These are phyloP conservation scores for Pichia inconspicua DNA, from an alignment of 1,139 yeast genomes.

Conservation along the genomic window DNA sequence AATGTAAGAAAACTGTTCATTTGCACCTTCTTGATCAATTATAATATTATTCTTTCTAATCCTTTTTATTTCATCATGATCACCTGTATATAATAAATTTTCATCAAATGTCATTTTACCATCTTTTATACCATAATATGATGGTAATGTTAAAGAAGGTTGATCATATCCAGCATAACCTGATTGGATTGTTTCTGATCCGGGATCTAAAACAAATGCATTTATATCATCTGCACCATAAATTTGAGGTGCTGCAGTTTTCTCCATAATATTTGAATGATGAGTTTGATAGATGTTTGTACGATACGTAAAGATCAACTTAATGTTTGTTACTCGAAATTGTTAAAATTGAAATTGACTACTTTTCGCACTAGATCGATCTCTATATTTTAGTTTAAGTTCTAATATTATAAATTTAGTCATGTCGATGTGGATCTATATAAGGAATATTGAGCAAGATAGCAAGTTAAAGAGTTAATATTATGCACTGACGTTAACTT, in stretches of 20 bases:
- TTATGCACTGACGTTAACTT: conserved; percentile 28
- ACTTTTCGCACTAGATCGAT: background rate
- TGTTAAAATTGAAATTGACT: too few relatives aligned
- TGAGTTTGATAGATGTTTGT: too few relatives aligned
- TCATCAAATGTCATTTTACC: conserved; percentile 37
- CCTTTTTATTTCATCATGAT: conserved; percentile 48
- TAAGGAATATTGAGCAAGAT: background rate
- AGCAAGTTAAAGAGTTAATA: background rate
- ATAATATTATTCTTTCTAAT: conserved; percentile 56
- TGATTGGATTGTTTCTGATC: conserved; percentile 71
- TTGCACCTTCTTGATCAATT: conserved; percentile 68
- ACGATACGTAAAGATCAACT: too few relatives aligned
- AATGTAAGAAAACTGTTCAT: conserved; percentile 56
- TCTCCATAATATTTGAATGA: background rate
- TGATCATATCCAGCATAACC: conserved; percentile 95
- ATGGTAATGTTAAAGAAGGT: conserved; percentile 71
- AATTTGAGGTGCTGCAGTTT: conserved; percentile 35
- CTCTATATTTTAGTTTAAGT: background rate
- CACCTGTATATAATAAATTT: conserved; percentile 43
- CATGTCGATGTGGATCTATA: background rate
- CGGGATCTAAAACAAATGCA: conserved; percentile 88
- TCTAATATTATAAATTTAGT: background rate
- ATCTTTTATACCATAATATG: conserved; percentile 39
- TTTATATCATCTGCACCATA: conserved; percentile 78
- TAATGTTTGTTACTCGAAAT: background rate